These are phyloP conservation scores for Lentinula aciculospora DNA, from an alignment of 768 basidiomycete species.

Conservation along the genomic window DNA sequence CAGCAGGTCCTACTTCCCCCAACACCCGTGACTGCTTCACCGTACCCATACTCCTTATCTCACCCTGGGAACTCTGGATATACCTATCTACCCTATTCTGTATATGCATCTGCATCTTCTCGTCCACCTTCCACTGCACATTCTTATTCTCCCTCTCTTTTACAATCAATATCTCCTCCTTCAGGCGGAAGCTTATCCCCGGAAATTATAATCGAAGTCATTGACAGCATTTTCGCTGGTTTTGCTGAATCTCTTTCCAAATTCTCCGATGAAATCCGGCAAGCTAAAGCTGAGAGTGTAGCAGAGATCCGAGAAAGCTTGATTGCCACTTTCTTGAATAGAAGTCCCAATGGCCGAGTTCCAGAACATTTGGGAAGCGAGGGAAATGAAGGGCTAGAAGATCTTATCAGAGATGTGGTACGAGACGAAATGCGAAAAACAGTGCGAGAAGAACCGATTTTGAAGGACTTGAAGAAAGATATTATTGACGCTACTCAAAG, in stretches of 20 bases:
- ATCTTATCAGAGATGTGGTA: background rate
- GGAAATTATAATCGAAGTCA: background rate
- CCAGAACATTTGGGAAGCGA: no score
- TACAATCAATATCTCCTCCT: background rate
- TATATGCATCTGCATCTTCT: background rate
- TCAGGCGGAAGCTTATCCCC: background rate
- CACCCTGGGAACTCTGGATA: no score
- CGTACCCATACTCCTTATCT: no score
- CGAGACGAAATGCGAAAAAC: background rate
- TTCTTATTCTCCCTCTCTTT: background rate
- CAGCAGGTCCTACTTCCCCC: no score
- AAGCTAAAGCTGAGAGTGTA: background rate
- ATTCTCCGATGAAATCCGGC: background rate
- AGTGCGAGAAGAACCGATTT: background rate
- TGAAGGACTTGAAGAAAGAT: background rate
- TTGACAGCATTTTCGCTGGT: background rate
- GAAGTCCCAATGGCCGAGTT: no score
- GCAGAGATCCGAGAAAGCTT: background rate
- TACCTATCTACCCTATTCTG: background rate
- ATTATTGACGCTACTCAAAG: background rate
- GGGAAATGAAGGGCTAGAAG: background rate
- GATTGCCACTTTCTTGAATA: background rate
- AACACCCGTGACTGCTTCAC: no score
- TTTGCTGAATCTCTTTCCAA: background rate
- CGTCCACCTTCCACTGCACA: background rate